Evolutionary conservation across 108 stramenopile species (phyloP), one percentile per base, ranked within the genome.

Genomic region (Pseudonitzschia delicatissima): DNA sequence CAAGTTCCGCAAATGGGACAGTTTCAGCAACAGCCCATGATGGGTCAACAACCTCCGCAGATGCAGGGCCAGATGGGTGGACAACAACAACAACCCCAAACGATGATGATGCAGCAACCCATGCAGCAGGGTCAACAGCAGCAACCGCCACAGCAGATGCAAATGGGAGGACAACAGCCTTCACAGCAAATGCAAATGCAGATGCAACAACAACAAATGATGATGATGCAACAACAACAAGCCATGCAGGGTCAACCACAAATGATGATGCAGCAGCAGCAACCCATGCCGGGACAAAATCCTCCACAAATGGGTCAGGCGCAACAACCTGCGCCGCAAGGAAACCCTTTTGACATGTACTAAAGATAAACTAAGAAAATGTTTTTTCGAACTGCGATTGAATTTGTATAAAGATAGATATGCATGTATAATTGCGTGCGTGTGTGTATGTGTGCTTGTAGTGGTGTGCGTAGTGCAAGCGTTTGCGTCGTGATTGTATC

Each of bases 271-370:
- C 50, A 51, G 20, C 50, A 51, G 20, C 23, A 23, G 50, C 60
- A 61, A 55, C 31, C 53, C 15, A 37, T 61, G 37, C 60, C 37
- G 20, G 37, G 60, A 2, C 47, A 48, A 2, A 39, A 39, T 39
- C 11, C 11, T 8, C 11, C 37, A 8, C 55, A 29, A 51, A 25
- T 34, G 17, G 32, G 21, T 53, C 71, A 61, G 45, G 53, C 61
- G 12, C 69, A 61, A 26, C 4, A 34, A 37, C 31, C 53, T 28
- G 40, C 66, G 26, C 77, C 69, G 5, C 58, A 78, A 65, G 77
- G 77, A 9, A 78, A 78, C 48, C 77, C 77, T 29, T 78, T 78
- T 68, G 77, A 78, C 44, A 42, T 78, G 45, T 78, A 78, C 64
- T 72, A 72, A 67, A n/a, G 31, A 55, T 23, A 6, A 5, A 44